Percentiles rank a stretch among this genome's conserved stretches.
These are phyloP conservation scores for Periconia sp. DNA, from an alignment of 2,329 filamentous ascomycete genomes.

Conservation along the genomic window DNA sequence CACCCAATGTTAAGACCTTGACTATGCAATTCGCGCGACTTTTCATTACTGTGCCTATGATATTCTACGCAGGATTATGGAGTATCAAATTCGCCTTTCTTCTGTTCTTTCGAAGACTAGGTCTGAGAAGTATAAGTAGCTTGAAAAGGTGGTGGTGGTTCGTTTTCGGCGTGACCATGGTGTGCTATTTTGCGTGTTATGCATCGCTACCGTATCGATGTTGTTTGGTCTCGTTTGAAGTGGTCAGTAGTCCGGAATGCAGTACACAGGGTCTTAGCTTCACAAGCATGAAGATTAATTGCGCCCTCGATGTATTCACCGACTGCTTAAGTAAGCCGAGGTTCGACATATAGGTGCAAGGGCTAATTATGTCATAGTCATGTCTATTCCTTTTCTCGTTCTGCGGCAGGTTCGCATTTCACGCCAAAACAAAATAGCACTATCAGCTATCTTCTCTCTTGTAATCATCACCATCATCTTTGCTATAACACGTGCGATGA, in stretches of 20 bases:
- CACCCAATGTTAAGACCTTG: conserved; percentile 9
- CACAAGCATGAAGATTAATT: conserved; percentile 14
- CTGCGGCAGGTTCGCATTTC: conserved; percentile 9
- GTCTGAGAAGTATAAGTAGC: background rate
- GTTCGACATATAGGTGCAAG: background rate
- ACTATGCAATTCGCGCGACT: conserved; percentile 13
- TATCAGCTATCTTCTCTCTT: conserved; percentile 16
- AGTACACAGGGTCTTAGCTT: conserved; percentile 9
- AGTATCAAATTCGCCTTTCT: conserved; percentile 19
- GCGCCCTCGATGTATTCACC: conserved; percentile 15
- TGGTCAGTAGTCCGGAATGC: conserved; percentile 7
- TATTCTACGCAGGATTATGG: conserved; percentile 21
- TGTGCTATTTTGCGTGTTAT: conserved; percentile 11
- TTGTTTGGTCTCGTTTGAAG: conserved; percentile 10
- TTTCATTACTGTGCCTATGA: conserved; percentile 10
- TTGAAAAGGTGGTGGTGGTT: conserved; percentile 11
- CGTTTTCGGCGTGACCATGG: conserved; percentile 3
- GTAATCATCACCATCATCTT: conserved; percentile 16
- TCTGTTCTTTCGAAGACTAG: conserved; percentile 20
- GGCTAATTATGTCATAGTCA: conserved; percentile 8
- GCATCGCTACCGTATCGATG: conserved; percentile 17
- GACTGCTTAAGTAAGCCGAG: conserved; percentile 19
- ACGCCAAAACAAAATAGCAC: conserved; percentile 3
- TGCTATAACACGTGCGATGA: conserved; percentile 10
- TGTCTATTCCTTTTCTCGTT: conserved; percentile 14